Base-by-base conservation (phyloP, 352 stramenopile species). In the Blastocystis sp. region DNA sequence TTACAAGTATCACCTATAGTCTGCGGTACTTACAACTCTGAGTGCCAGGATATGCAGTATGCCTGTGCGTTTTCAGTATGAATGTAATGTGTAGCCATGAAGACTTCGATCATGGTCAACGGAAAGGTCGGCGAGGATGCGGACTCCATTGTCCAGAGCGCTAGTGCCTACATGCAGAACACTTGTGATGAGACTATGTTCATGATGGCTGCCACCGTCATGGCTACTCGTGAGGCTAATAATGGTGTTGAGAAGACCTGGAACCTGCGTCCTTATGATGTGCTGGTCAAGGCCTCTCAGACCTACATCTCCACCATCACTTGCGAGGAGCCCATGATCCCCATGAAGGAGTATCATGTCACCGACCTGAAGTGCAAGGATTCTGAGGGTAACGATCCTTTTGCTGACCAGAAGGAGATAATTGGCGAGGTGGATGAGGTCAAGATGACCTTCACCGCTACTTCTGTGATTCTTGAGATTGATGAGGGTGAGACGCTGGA, bases 301-400 rank as follows among this genome's bases (percentile, higher is more conserved):
- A 48, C 52, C 34, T 56, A 40, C 19, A n/a, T 59, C 53, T 40
- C 48, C 19, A 43, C 21, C 1, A n/a, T 84, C 2, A 69, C 11
- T 21, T 84, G 74, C 48, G 43, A 23, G 38, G 21, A 11, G 1
- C 23, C 19, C 14, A 53, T 84, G 38, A 56, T 69, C 1, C 23
- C 74, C 9, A 48, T n/a, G 9, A 69, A 70, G 56, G 38, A 40
- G 53, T 84, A 84, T 70, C 69, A 52, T 45, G 74, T 84, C 3
- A 70, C n/a, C 34, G 74, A 84, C 21, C 7, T 70, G 38, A 19
- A 60, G 1, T 84, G 74, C 41, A 38, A 21, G 17, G 43, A 62
- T 48, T 5, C 38, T 0, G 5, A 34, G 40, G 74, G 53, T 56
- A 45, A 43, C 3, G 52, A 84, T 67, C 45, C 52, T 45, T 69